phyloP scores from a whole-genome alignment of 1,284 basidiomycete species.

The Phylloporus sp. region DNA sequence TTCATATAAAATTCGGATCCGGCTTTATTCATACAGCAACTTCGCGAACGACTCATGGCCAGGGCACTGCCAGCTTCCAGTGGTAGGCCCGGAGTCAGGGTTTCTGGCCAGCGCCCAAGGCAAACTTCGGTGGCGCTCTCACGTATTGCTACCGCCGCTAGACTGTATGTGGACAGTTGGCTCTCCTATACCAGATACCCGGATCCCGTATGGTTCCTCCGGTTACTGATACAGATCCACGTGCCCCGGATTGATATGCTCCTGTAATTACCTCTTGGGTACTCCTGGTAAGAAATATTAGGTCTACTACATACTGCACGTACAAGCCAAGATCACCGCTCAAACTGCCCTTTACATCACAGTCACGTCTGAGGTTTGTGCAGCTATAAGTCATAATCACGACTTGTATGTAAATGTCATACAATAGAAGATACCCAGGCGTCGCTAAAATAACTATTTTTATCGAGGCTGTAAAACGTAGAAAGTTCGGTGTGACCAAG shows the following conservation, averaged over 20 bases:
- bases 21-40: not conserved
- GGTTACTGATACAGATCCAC: too few species aligned
- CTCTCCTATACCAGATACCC: too few species aligned
- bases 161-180: too few species aligned
- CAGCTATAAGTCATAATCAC: not conserved
- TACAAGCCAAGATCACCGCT: not conserved
- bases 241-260: too few species aligned
- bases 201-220: too few species aligned
- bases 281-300: too few species aligned
- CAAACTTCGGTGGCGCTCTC: too few species aligned
- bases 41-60: constrained; percentile 6
- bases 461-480: not conserved
- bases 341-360: not conserved
- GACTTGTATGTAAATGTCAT: too few species aligned
- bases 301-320: not conserved
- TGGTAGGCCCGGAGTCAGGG: too few species aligned
- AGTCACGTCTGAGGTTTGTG: not conserved
- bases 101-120: too few species aligned
- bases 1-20: constrained; percentile 1
- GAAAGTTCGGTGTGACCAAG: not conserved
- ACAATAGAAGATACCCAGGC: not conserved
- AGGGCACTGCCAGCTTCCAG: too few species aligned
- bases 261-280: too few species aligned
- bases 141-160: not conserved
- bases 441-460: not conserved